Percentiles rank a stretch among this genome's conserved stretches.
Conservation (phyloP, 2,329 filamentous ascomycete species). For the Ilyonectria destructans region DNA sequence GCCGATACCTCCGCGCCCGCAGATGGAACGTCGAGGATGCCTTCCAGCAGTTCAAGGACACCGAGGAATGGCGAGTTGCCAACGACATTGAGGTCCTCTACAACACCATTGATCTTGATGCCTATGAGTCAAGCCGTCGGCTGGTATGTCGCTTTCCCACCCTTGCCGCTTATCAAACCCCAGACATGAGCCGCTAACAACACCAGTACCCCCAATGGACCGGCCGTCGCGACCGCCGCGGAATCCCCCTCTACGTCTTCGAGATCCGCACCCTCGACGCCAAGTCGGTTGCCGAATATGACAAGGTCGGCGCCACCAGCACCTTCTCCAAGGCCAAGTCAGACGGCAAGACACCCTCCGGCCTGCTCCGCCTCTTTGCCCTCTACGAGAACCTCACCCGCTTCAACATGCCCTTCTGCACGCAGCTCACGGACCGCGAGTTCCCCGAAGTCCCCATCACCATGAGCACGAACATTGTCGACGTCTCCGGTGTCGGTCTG, state of each 20-base stretch:
- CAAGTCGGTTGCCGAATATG: constrained; percentile 86
- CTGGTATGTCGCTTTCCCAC: constrained; percentile 68
- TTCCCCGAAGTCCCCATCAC: constrained; percentile 89
- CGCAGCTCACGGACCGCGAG: constrained; percentile 80
- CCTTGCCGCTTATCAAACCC: constrained; percentile 1
- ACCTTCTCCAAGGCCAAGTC: constrained; percentile 74
- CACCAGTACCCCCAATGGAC: constrained; percentile 93
- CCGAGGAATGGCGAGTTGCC: constrained; percentile 87
- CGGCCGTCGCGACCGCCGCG: constrained; percentile 89
- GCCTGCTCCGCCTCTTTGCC: constrained; percentile 89
- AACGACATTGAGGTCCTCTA: constrained; percentile 87
- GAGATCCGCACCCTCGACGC: constrained; percentile 87
- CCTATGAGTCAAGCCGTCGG: constrained; percentile 85
- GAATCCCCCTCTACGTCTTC: constrained; percentile 93
- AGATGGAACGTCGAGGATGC: constrained; percentile 86
- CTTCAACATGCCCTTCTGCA: constrained; percentile 90
- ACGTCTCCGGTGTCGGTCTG: constrained; percentile 89
- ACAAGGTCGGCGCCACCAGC: constrained; percentile 74
- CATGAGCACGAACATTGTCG: constrained; percentile 94
- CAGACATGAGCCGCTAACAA: constrained; percentile 22
- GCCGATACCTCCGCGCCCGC: constrained; percentile 88
- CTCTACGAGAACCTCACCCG: constrained; percentile 93
- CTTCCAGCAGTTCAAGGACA: constrained; percentile 87
- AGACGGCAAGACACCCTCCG: constrained; percentile 78
- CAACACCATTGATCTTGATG: constrained; percentile 86